Conservation (phyloP, 106 monocot species). For the Acanthochlamys bracteata region DNA sequence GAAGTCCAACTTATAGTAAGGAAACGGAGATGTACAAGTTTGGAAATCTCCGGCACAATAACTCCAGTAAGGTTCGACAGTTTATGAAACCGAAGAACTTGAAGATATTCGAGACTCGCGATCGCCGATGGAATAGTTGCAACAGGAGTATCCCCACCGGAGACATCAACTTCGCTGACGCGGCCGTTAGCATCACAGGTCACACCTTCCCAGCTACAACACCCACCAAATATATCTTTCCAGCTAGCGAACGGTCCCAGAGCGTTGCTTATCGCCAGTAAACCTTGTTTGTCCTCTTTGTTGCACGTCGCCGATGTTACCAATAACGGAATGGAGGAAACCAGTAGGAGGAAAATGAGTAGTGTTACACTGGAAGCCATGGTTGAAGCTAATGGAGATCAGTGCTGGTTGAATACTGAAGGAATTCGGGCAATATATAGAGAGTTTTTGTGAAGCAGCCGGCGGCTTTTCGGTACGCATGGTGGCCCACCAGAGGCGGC, state of each 20-base stretch:
- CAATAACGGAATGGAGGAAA: not conserved
- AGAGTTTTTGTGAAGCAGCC: not conserved
- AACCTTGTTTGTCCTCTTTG: not conserved
- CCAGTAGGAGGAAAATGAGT: no score
- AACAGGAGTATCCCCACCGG: constrained; percentile 1
- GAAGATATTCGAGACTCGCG: constrained; percentile 25
- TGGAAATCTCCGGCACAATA: constrained; percentile 21
- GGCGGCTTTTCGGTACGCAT: not conserved
- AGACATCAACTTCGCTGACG: constrained; percentile 10
- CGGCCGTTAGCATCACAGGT: constrained; percentile 16
- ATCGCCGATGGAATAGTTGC: constrained; percentile 15
- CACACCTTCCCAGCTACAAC: constrained; percentile 25
- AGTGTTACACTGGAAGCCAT: no score
- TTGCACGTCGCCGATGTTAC: not conserved
- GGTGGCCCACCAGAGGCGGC: not conserved
- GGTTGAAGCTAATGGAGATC: no score
- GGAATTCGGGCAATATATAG: no score
- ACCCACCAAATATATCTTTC: constrained; percentile 2
- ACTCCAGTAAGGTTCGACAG: constrained; percentile 25
- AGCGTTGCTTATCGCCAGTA: not conserved
- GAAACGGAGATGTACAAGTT: constrained; percentile 14
- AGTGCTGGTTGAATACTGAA: no score
- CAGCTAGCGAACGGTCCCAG: not conserved
- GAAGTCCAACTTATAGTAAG: constrained; percentile 20
- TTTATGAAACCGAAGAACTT: constrained; percentile 16